A percentile compares a stretch with the other conserved stretches of the same genome.
Evolutionary conservation across 768 basidiomycete species (phyloP).

Genomic region (Exsudoporus frostii): DNA sequence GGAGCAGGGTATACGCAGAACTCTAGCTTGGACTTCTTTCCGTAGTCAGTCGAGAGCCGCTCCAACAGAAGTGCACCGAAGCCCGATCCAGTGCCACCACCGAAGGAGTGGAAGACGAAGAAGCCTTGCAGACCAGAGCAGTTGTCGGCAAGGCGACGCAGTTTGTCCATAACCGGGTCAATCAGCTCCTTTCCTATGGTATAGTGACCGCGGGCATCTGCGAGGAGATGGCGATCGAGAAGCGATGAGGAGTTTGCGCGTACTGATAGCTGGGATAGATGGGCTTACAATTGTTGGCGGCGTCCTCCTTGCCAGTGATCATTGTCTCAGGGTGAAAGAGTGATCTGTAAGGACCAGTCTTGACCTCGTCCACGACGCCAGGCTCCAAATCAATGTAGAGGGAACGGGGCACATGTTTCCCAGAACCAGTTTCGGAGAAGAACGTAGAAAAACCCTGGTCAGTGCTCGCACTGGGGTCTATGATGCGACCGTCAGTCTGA

Average conservation of each 20-base stretch:
- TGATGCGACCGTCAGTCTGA: slow-evolving; percentile 89
- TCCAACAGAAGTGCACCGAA: slow-evolving; percentile 97
- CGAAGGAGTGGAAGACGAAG: slow-evolving; percentile 99
- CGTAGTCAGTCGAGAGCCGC: slow-evolving; percentile 96
- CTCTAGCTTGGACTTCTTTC: slow-evolving; percentile 99
- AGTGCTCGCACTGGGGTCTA: slow-evolving; percentile 46
- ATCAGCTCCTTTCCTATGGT: slow-evolving; percentile 99
- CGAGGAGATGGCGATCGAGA: slow-evolving; percentile 4
- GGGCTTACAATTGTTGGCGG: slow-evolving; percentile 95
- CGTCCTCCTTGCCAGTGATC: slow-evolving; percentile 97
- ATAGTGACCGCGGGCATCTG: slow-evolving; percentile 98
- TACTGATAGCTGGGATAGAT: not conserved
- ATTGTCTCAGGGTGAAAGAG: slow-evolving; percentile 98
- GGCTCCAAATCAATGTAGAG: slow-evolving; percentile 97
- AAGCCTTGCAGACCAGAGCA: slow-evolving; percentile 98
- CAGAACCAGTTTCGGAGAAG: slow-evolving; percentile 92
- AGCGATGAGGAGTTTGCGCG: slow-evolving; percentile 8
- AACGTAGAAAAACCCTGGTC: slow-evolving; percentile 96
- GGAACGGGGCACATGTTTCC: slow-evolving; percentile 94
- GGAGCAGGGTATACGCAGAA: slow-evolving; percentile 98
- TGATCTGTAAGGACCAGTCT: slow-evolving; percentile 85
- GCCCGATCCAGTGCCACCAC: slow-evolving; percentile 98
- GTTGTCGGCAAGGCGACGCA: slow-evolving; percentile 96
- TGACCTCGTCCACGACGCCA: slow-evolving; percentile 93
- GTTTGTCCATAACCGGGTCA: slow-evolving; percentile 94